These are phyloP conservation scores for Talaromyces sp. DNA, from an alignment of 2,329 filamentous ascomycete species.

Conservation along the genomic window DNA sequence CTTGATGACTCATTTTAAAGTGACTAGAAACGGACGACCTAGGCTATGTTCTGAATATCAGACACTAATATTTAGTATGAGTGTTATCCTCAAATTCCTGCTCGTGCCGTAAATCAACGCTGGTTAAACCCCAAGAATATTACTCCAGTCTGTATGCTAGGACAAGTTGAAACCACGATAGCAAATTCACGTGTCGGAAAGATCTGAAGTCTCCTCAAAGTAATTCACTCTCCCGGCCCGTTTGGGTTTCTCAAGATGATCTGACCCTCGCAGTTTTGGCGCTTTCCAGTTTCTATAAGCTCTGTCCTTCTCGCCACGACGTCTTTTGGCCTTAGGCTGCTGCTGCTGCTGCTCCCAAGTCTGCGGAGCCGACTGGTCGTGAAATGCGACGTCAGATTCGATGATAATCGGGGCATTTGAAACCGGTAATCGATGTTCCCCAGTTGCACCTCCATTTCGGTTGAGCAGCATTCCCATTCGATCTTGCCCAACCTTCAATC, in stretches of 20 bases:
- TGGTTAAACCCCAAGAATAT: not conserved
- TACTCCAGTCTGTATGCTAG: not conserved
- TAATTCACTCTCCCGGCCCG: slow-evolving; percentile 10
- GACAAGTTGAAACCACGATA: not conserved
- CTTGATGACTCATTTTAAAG: not conserved
- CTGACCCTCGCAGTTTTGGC: slow-evolving; percentile 1
- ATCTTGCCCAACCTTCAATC: slow-evolving; percentile 7
- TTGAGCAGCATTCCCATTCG: slow-evolving; percentile 1
- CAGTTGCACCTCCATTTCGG: not conserved
- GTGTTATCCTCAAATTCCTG: not conserved
- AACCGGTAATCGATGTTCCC: not conserved
- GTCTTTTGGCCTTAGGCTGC: slow-evolving; percentile 1
- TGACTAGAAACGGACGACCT: not conserved
- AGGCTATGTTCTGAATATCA: not conserved
- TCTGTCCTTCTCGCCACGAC: slow-evolving; percentile 22
- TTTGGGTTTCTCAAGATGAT: slow-evolving; percentile 2
- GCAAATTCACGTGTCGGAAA: slow-evolving; percentile 4
- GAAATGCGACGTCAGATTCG: slow-evolving; percentile 6
- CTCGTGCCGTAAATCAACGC: not conserved
- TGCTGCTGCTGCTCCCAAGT: not conserved
- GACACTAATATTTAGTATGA: not conserved
- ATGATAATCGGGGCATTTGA: not conserved
- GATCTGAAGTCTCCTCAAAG: slow-evolving; percentile 10
- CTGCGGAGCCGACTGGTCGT: not conserved
- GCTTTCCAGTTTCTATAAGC: slow-evolving; percentile 19